These are phyloP conservation scores for Crocinoboletus sp. DNA, from an alignment of 1,284 basidiomycete genomes.

Conservation along the genomic window DNA sequence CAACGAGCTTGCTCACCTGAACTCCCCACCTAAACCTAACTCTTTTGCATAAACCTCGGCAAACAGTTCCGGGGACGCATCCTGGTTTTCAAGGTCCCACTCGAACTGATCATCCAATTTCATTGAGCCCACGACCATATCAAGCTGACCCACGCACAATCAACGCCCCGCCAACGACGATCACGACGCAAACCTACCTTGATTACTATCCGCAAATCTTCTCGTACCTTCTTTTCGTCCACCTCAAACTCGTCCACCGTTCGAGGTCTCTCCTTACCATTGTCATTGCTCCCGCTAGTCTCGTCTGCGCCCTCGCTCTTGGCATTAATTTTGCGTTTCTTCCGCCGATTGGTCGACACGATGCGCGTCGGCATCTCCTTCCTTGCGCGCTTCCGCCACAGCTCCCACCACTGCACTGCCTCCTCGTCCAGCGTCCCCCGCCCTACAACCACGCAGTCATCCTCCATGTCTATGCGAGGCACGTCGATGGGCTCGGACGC, in stretches of 20 bases:
- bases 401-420: conserved; percentile 62
- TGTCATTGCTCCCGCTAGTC: conserved; percentile 25
- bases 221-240: conserved; percentile 55
- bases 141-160: conserved; percentile 54
- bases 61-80: conserved; percentile 88
- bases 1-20: conserved; percentile 58
- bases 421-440: conserved; percentile 50
- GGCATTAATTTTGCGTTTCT: conserved; percentile 29
- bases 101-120: conserved; percentile 98
- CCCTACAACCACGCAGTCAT: conserved; percentile 32
- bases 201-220: conserved; percentile 89
- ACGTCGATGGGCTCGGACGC: conserved; percentile 2
- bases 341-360: conserved; percentile 21
- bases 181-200: conserved; percentile 55
- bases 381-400: conserved; percentile 51
- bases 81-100: conserved; percentile 87
- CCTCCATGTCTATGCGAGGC: conserved; percentile 7
- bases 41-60: conserved; percentile 86
- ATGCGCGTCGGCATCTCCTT: conserved; percentile 27
- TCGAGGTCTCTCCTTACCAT: conserved; percentile 39
- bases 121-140: conserved; percentile 92
- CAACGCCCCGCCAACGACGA: conserved; percentile 4
- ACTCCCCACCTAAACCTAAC: conserved; percentile 89
- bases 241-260: conserved; percentile 50
- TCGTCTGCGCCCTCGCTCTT: conserved; percentile 34